These are phyloP conservation scores for Aspergillus taichungensis DNA, from an alignment of 495 filamentous ascomycete genomes.

Conservation along the genomic window DNA sequence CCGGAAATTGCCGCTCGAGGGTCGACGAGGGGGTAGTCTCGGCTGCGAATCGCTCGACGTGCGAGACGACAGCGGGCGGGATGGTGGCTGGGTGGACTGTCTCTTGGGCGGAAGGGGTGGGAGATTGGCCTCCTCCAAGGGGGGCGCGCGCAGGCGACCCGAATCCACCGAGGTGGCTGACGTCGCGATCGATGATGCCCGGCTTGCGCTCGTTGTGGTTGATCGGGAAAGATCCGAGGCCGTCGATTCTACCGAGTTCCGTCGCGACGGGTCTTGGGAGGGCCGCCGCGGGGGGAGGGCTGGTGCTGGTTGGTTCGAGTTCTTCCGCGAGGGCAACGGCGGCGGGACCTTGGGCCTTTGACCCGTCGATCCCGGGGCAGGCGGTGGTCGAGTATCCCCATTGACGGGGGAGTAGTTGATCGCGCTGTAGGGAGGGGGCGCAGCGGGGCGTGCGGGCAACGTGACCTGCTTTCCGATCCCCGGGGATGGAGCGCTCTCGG, in stretches of 20 bases:
- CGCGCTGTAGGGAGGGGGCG: constrained; percentile 33
- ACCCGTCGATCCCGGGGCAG: constrained; percentile 16
- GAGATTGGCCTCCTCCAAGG: constrained; percentile 36
- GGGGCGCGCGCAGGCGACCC: constrained; percentile 29
- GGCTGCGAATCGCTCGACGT: constrained; percentile 11
- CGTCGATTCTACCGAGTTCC: constrained; percentile 26
- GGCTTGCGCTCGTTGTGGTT: constrained; percentile 29
- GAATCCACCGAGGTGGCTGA: constrained; percentile 29
- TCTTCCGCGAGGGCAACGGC: constrained; percentile 42
- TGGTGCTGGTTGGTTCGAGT: constrained; percentile 31
- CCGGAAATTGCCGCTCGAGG: constrained; percentile 9
- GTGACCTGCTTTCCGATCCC: constrained; percentile 15
- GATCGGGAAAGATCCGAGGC: constrained; percentile 31
- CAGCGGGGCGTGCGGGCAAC: constrained; percentile 26
- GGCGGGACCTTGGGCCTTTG: constrained; percentile 38
- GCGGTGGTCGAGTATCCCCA: constrained; percentile 14
- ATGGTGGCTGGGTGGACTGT: constrained; percentile 10
- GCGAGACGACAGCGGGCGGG: constrained; percentile 18
- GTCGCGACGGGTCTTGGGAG: constrained; percentile 19
- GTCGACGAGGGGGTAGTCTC: constrained; percentile 10
- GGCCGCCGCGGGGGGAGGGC: constrained; percentile 31
- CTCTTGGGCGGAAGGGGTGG: constrained; percentile 38
- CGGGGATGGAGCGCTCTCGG: constrained; percentile 16
- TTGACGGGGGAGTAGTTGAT: constrained; percentile 38
- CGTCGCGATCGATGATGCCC: constrained; percentile 14